Evolutionary conservation across 2,329 filamentous ascomycete genomes (phyloP).

Genomic region (Xylariaceae sp.): DNA sequence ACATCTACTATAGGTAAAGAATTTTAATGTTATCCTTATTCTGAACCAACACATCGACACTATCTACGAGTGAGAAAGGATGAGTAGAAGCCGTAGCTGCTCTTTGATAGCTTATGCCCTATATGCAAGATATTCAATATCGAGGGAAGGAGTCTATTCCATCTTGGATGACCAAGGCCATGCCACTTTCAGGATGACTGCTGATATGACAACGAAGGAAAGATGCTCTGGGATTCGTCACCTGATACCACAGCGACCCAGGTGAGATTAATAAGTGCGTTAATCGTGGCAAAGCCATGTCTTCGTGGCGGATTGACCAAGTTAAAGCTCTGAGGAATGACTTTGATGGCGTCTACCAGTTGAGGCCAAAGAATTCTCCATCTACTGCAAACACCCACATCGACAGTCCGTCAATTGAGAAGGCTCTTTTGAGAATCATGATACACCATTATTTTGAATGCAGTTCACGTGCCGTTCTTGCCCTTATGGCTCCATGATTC

Average conservation of each 20-base stretch:
- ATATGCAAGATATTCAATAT: slow-evolving; percentile 37
- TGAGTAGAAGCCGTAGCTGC: too few species aligned
- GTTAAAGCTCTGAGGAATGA: slow-evolving; percentile 53
- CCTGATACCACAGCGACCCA: slow-evolving; percentile 56
- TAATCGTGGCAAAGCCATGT: slow-evolving; percentile 45
- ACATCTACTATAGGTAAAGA: too few species aligned
- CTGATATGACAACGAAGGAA: slow-evolving; percentile 56
- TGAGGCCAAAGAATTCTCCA: slow-evolving; percentile 52
- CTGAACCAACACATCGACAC: too few species aligned
- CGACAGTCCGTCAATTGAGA: slow-evolving; percentile 52
- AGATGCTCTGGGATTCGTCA: slow-evolving; percentile 52
- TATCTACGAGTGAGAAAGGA: too few species aligned
- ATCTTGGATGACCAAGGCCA: slow-evolving; percentile 52
- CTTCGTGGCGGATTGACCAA: slow-evolving; percentile 52
- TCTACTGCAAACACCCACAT: slow-evolving; percentile 56
- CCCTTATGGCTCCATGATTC: slow-evolving; percentile 7
- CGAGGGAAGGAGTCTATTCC: slow-evolving; percentile 41
- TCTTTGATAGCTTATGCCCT: slow-evolving; percentile 1
- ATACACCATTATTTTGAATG: slow-evolving; percentile 54
- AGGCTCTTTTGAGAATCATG: slow-evolving; percentile 43
- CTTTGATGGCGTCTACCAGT: slow-evolving; percentile 44
- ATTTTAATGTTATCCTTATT: too few species aligned
- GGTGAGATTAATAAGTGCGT: slow-evolving; percentile 28
- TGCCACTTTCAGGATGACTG: slow-evolving; percentile 53
- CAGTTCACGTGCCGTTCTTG: slow-evolving; percentile 48